These are phyloP conservation scores for Dittrichia graveolens DNA, from an alignment of 129 eudicot genomes.

Conservation along the genomic window DNA sequence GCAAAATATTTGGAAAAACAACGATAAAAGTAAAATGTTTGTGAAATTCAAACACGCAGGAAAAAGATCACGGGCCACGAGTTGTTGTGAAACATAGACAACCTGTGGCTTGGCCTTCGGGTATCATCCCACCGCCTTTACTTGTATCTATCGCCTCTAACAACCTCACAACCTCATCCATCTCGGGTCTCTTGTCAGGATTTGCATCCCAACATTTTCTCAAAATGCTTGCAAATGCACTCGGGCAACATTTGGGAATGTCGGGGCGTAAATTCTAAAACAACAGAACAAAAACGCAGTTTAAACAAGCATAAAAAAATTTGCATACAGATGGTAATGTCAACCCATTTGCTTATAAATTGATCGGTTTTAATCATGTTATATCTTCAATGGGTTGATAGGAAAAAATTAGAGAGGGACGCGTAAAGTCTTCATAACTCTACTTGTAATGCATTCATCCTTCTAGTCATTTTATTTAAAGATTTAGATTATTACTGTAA, in stretches of 20 bases:
- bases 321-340: neutral
- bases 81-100: constrained; percentile 65
- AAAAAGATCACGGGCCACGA: constrained; percentile 68
- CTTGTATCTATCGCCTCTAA: constrained; percentile 87
- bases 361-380: no score
- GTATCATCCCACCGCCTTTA: constrained; percentile 96
- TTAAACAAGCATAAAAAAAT: neutral
- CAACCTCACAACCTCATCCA: constrained; percentile 89
- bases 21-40: constrained; percentile 3
- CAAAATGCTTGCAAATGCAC: constrained; percentile 74
- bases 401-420: neutral
- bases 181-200: constrained; percentile 81
- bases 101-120: constrained; percentile 68
- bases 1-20: constrained; percentile 16
- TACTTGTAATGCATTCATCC: neutral
- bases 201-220: constrained; percentile 86
- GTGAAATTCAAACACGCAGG: constrained; percentile 6
- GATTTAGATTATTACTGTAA: neutral
- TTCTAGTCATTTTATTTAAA: neutral
- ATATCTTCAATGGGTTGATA: neutral
- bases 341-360: neutral
- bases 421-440: neutral
- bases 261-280: constrained; percentile 82
- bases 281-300: neutral
- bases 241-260: constrained; percentile 86